These are phyloP conservation scores for Hapsidospora chrysogenum DNA, from an alignment of 495 filamentous ascomycete species.

Conservation along the genomic window DNA sequence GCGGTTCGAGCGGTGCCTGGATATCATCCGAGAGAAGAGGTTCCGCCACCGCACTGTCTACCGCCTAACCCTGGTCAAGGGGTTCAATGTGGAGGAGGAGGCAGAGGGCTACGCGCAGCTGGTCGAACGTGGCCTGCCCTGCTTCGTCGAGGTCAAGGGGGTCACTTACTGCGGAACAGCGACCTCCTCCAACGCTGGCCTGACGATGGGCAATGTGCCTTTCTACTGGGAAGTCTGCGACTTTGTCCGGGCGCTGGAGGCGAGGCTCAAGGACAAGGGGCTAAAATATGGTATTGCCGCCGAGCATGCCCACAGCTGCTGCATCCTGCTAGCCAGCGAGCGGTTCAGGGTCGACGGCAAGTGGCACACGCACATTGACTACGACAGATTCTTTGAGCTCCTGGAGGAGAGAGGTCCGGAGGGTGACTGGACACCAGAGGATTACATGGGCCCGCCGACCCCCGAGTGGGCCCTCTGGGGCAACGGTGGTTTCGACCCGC, in stretches of 20 bases:
- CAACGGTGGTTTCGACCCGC: conserved; percentile 81
- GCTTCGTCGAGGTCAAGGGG: conserved; percentile 89
- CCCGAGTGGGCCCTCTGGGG: conserved; percentile 95
- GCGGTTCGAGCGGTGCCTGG: conserved; percentile 75
- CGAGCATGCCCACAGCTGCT: conserved; percentile 90
- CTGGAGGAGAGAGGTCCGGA: conserved; percentile 48
- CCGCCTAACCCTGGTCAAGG: conserved; percentile 84
- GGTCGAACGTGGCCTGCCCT: conserved; percentile 66
- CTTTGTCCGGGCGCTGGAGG: conserved; percentile 60
- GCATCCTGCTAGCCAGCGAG: conserved; percentile 64
- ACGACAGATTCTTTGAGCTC: conserved; percentile 72
- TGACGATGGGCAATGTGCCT: conserved; percentile 91
- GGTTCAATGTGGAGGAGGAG: conserved; percentile 92
- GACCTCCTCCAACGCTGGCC: conserved; percentile 57
- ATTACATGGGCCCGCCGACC: conserved; percentile 71
- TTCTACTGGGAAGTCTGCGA: conserved; percentile 77
- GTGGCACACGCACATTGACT: conserved; percentile 89
- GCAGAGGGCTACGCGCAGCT: conserved; percentile 80
- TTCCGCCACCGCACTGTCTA: conserved; percentile 83
- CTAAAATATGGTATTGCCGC: conserved; percentile 80
- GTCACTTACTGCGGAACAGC: conserved; percentile 93
- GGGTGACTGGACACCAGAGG: conserved; percentile 65
- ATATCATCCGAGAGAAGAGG: conserved; percentile 70
- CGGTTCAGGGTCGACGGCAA: conserved; percentile 53
- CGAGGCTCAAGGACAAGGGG: conserved; percentile 46